Conservation (phyloP, 2,329 filamentous ascomycete species). For the Diplocarpon mali region DNA sequence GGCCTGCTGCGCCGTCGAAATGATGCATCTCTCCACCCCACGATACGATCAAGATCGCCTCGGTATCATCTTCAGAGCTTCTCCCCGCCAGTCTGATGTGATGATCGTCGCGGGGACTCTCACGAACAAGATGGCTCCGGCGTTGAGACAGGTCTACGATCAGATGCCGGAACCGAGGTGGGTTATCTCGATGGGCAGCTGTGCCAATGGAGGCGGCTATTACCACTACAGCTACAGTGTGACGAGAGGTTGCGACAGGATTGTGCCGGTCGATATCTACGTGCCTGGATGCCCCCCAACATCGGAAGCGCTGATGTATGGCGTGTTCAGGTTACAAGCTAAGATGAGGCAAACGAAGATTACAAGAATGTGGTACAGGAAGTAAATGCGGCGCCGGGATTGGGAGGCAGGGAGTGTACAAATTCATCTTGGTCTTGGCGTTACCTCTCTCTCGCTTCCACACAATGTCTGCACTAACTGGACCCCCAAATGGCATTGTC, state of each 20-base stretch:
- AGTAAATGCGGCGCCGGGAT: constrained; percentile 43
- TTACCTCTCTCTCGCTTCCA: no score
- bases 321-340: constrained; percentile 42
- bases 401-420: constrained; percentile 33
- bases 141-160: constrained; percentile 82
- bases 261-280: constrained; percentile 72
- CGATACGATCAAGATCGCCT: constrained; percentile 83
- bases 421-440: no score
- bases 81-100: constrained; percentile 77
- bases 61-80: constrained; percentile 84
- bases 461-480: no score
- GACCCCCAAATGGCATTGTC: no score
- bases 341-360: constrained; percentile 35
- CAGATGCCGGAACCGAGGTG: constrained; percentile 90
- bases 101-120: constrained; percentile 92
- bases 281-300: constrained; percentile 63
- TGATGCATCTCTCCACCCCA: constrained; percentile 85
- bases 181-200: constrained; percentile 76
- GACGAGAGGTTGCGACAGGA: constrained; percentile 62
- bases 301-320: constrained; percentile 49
- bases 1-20: constrained; percentile 81
- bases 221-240: constrained; percentile 81
- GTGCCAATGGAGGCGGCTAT: constrained; percentile 76
- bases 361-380: constrained; percentile 43
- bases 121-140: constrained; percentile 94